Conservation (phyloP, 1,284 basidiomycete species). For the Puccinia polysora region DNA sequence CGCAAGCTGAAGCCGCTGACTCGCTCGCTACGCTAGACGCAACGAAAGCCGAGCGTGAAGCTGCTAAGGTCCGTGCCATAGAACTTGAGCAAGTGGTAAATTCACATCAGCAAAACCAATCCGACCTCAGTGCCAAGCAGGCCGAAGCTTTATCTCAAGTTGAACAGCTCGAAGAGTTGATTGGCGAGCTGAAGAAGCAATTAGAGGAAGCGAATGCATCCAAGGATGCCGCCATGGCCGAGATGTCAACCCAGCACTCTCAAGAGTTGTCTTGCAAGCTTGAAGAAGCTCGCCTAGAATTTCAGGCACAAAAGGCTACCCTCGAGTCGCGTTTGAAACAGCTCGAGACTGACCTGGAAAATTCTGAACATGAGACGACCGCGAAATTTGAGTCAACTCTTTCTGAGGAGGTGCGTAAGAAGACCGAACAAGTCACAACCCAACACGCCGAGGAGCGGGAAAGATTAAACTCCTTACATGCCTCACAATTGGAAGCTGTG, state of each 20-base stretch:
- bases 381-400: slow-evolving; percentile 8
- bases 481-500: slow-evolving; percentile 17
- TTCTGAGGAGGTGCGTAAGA: slow-evolving; percentile 6
- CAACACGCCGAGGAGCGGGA: slow-evolving; percentile 20
- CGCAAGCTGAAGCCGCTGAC: background rate
- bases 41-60: slow-evolving; percentile 17
- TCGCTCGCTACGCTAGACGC: background rate
- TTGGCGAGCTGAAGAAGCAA: slow-evolving; percentile 11
- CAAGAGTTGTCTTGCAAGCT: slow-evolving; percentile 18
- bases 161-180: slow-evolving; percentile 6
- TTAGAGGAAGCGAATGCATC: slow-evolving; percentile 1
- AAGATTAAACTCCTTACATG: slow-evolving; percentile 8
- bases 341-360: background rate
- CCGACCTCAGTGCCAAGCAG: background rate
- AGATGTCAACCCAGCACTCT: slow-evolving; percentile 17
- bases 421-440: slow-evolving; percentile 11
- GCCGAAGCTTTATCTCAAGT: slow-evolving; percentile 6
- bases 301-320: background rate
- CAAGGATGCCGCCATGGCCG: slow-evolving; percentile 15
- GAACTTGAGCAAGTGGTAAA: slow-evolving; percentile 14
- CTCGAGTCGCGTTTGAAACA: slow-evolving; percentile 16
- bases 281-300: slow-evolving; percentile 2
- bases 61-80: slow-evolving; percentile 5
- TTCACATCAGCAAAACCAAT: slow-evolving; percentile 16
- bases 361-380: background rate